Percentiles rank a stretch among this genome's conserved stretches.
These are phyloP conservation scores for Talaromyces rugulosus DNA, from an alignment of 2,329 filamentous ascomycete genomes.

Conservation along the genomic window DNA sequence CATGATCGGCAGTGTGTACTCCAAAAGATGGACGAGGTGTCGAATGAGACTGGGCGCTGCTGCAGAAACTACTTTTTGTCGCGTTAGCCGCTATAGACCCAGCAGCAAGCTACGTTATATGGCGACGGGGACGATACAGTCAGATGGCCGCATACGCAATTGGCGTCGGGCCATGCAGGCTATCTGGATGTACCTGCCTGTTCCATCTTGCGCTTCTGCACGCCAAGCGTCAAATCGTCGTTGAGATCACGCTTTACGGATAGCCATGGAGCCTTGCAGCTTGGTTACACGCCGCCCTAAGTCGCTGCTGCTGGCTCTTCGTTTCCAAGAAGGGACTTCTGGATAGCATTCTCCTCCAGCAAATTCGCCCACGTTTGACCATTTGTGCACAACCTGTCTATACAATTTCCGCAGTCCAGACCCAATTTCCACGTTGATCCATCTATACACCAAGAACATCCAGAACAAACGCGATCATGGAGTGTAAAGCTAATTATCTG, in stretches of 20 bases:
- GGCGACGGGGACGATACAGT: neutral
- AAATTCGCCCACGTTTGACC: neutral
- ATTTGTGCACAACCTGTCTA: neutral
- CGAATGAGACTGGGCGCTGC: slow-evolving; percentile 1
- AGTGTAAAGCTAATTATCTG: slow-evolving; percentile 16
- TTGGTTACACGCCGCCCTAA: neutral
- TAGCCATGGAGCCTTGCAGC: slow-evolving; percentile 1
- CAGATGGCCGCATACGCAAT: neutral
- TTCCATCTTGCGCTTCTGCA: slow-evolving; percentile 10
- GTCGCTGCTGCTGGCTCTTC: neutral
- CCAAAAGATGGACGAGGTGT: neutral
- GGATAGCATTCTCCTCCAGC: neutral
- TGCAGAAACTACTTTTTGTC: slow-evolving; percentile 3
- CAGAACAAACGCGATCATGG: slow-evolving; percentile 7
- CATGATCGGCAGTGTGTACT: slow-evolving; percentile 1
- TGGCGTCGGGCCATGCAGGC: neutral
- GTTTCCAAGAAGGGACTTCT: neutral
- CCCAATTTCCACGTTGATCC: neutral
- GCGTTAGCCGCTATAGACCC: slow-evolving; percentile 8
- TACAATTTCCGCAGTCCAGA: neutral
- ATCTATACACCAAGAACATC: neutral
- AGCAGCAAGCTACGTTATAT: neutral
- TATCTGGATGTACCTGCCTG: slow-evolving; percentile 13
- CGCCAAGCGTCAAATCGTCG: slow-evolving; percentile 9
- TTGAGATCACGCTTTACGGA: slow-evolving; percentile 2